phyloP scores from a whole-genome alignment of 768 basidiomycete genomes.

The Imleria badia region DNA sequence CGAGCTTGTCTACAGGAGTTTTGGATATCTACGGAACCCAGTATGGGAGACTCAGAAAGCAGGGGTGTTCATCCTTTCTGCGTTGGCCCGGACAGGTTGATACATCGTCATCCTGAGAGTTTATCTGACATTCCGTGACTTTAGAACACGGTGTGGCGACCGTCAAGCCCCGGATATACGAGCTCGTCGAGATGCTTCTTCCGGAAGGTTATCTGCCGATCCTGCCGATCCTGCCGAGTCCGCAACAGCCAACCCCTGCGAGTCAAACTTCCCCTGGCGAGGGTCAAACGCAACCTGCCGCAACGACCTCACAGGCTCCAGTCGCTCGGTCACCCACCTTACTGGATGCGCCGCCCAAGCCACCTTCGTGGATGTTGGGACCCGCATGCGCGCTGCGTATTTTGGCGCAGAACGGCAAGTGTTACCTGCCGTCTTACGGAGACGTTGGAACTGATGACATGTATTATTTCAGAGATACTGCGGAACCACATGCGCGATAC shows the following conservation, averaged over 20 bases:
- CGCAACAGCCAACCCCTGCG: not conserved
- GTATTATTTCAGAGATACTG: constrained; percentile 5
- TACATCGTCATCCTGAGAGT: too few species aligned
- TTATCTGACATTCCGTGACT: too few species aligned
- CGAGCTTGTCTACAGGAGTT: constrained; percentile 8
- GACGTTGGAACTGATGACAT: not conserved
- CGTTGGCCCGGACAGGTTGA: constrained; percentile 5
- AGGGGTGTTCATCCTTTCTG: constrained; percentile 6
- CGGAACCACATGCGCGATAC: constrained; percentile 4
- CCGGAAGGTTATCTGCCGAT: not conserved
- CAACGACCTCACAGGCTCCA: not conserved
- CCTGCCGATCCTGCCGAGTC: not conserved
- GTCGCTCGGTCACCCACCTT: not conserved
- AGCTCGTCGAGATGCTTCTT: too few species aligned
- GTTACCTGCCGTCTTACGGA: not conserved
- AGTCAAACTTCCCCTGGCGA: not conserved
- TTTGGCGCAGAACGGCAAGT: constrained; percentile 17
- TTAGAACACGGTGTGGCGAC: too few species aligned
- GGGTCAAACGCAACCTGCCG: too few species aligned
- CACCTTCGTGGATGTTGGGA: constrained; percentile 25
- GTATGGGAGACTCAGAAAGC: too few species aligned
- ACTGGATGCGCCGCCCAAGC: not conserved
- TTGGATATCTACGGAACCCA: not conserved
- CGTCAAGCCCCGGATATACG: too few species aligned
- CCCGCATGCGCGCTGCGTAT: constrained; percentile 24